Conservation (phyloP, 441 rosid genomes). For the Erodium texanum region DNA sequence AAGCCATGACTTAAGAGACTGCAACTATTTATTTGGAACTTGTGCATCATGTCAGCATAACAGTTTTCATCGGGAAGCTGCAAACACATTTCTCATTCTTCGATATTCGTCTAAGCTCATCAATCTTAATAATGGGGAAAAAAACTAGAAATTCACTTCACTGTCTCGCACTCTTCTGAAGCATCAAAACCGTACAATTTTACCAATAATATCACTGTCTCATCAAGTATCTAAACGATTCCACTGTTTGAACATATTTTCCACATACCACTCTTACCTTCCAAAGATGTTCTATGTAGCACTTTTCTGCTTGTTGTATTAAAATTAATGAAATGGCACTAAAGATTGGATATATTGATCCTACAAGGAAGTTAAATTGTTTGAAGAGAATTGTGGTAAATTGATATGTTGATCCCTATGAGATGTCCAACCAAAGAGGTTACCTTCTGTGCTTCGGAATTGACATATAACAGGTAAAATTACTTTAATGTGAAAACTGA, state of each 20-base stretch:
- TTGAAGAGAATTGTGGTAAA: background rate
- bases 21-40: background rate
- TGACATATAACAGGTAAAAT: background rate
- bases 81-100: background rate
- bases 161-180: background rate
- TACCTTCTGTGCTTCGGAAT: background rate
- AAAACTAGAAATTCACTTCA: background rate
- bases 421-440: background rate
- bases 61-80: background rate
- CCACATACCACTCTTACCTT: constrained; percentile 2
- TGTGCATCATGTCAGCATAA: background rate
- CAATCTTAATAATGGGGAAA: background rate
- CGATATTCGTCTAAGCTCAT: background rate
- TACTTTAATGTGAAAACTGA: constrained; percentile 1
- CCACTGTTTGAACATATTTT: background rate
- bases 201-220: too few relatives aligned
- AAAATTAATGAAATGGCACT: background rate
- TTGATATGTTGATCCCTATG: background rate
- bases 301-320: background rate
- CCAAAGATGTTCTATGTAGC: background rate
- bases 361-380: background rate
- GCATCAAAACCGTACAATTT: too few relatives aligned
- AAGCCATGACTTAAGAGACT: background rate
- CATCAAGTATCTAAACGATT: background rate
- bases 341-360: background rate